Evolutionary conservation across 352 stramenopile genomes (phyloP), one percentile per base, ranked within the genome.

Genomic region (Phytopythium sindhum): DNA sequence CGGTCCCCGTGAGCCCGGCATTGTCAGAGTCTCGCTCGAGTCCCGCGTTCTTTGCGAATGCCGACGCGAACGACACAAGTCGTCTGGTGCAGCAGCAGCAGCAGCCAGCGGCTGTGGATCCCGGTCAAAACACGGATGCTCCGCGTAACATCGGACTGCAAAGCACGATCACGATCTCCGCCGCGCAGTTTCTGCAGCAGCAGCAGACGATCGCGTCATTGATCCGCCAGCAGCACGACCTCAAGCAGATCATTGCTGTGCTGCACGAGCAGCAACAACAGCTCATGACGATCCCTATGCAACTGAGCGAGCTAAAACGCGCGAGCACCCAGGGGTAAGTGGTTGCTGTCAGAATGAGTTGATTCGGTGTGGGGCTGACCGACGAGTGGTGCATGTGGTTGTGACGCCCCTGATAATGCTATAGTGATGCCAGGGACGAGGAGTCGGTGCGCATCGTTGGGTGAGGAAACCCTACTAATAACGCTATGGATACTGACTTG

Each of bases 161-260:
- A 65, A 81, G 80, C 45, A 67, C 79, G 21, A 78, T 90, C 57
- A 86, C 80, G 12, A 89, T 94, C 44, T 90, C 83, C 4, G 73
- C 77, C 1, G 70, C 79, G 45, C 86, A 92, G 68, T 94, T 86
- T 56, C 61, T 91, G 45, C 82, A 91, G 56, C 86, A 94, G 68
- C 81, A 94, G 59, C 76, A 91, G 60, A 92, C 80, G n/a, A 91
- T 94, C 44, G 80, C 86, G 1, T 86, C 80, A 55, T 71, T 94
- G 21, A 91, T 92, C 60, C 81, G 77, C 21, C 83, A 94, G 67
- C 86, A 94, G 51, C 78, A 90, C 54, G 83, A 92, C 58, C 70
- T 94, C n/a, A 94, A 94, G 72, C 81, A 92, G 60, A 75, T 94
- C 53, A 85, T 94, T 23, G 72, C 65, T 14, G 70, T 92, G 28